Evolutionary conservation across 345 rosid genomes (phyloP).

Genomic region (Noccaea caerulescens): DNA sequence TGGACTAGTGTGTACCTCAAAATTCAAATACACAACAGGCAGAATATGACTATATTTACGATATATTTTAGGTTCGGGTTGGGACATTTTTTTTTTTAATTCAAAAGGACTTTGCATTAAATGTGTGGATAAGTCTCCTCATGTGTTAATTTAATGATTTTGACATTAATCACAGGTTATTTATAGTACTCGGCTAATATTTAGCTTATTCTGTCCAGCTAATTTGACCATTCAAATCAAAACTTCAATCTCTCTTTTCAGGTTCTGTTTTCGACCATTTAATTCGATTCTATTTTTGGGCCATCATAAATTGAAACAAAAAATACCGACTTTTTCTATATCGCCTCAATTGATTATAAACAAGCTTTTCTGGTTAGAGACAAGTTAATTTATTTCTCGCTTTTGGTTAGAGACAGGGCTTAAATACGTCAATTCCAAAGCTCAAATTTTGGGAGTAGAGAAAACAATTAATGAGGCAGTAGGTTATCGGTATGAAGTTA

Average conservation of each 20-base stretch:
- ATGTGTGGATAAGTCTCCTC: conserved; percentile 1
- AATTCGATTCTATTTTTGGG: neutral
- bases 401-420: neutral
- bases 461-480: neutral
- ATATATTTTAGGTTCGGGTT: neutral
- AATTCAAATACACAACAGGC: conserved; percentile 1
- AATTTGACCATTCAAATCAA: neutral
- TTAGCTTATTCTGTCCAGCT: conserved; percentile 5
- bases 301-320: neutral
- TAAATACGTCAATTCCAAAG: conserved; percentile 16
- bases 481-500: neutral
- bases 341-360: neutral
- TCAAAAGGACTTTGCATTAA: conserved; percentile 6
- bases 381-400: neutral
- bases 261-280: neutral
- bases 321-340: neutral
- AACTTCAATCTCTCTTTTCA: neutral
- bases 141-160: neutral
- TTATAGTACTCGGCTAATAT: neutral
- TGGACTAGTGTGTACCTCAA: neutral
- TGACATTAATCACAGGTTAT: conserved; percentile 10
- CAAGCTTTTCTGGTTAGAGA: neutral
- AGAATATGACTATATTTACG: conserved; percentile 10
- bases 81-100: neutral
- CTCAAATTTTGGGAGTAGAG: conserved; percentile 7